These are phyloP conservation scores for Meripilus lineatus DNA, from an alignment of 1,284 basidiomycete genomes.

Conservation along the genomic window DNA sequence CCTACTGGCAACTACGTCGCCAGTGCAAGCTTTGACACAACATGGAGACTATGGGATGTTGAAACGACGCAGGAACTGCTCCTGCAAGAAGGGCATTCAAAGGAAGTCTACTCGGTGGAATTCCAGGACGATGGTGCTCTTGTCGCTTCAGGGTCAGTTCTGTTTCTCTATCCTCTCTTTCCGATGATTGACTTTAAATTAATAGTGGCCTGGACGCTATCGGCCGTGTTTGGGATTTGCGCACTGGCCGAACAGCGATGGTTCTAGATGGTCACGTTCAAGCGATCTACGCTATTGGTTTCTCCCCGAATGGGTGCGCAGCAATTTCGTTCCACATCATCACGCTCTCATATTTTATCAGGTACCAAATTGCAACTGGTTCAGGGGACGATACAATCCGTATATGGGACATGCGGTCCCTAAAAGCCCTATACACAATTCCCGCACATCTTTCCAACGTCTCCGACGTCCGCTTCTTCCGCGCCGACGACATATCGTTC, in stretches of 20 bases:
- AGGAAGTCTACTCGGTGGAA: conserved; percentile 92
- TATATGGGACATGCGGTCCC: conserved; percentile 96
- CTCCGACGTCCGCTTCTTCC: conserved; percentile 93
- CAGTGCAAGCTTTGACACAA: conserved; percentile 95
- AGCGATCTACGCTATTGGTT: conserved; percentile 88
- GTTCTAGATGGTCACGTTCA: conserved; percentile 97
- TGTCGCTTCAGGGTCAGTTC: conserved; percentile 81
- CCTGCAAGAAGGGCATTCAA: conserved; percentile 95
- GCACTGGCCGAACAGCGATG: conserved; percentile 96
- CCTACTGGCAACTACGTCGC: conserved; percentile 91
- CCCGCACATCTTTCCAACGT: conserved; percentile 95
- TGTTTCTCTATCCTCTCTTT: background rate
- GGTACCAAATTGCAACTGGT: conserved; percentile 95
- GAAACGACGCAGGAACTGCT: conserved; percentile 77
- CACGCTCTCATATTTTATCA: conserved; percentile 28
- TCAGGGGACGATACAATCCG: conserved; percentile 96
- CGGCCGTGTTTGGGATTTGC: conserved; percentile 94
- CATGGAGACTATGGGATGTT: conserved; percentile 98
- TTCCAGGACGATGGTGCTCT: conserved; percentile 96
- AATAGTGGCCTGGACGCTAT: conserved; percentile 91
- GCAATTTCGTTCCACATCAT: conserved; percentile 10
- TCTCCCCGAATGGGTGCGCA: conserved; percentile 90
- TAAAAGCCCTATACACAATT: conserved; percentile 92
- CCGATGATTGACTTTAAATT: conserved; percentile 11
- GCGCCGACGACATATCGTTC: conserved; percentile 37